Evolutionary conservation across 2,329 filamentous ascomycete genomes (phyloP), one percentile per base, ranked within the genome.

Genomic region (Diatrype stigma): DNA sequence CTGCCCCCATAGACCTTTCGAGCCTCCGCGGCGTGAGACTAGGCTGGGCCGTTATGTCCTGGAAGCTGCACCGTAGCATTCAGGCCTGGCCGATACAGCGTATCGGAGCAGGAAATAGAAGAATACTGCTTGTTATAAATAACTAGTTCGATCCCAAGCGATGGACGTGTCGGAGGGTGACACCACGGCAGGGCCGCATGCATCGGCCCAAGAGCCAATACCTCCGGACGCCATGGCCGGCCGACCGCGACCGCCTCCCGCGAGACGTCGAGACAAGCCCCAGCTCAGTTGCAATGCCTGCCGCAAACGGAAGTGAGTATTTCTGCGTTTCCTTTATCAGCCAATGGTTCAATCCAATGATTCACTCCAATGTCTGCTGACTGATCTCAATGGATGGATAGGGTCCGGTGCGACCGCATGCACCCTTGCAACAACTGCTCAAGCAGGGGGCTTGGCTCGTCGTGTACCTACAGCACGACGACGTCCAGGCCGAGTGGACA

Each of bases 391-490:
- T 40, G n/a, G 37, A 22, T 40, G n/a, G 37, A 22, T 40, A 65
- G 61, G 34, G 47, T 56, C 17, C 54, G 60, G 49, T 64, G 63
- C 21, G 61, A 66, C 46, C 56, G 63, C 12, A 51, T 51, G 45
- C 49, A 51, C 7, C 63, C 63, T 6, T 65, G 62, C 46, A 48
- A 34, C 11, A 60, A 48, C 14, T 66, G 62, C 46, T 50, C 52
- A 3, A 48, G 35, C 19, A 58, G 58, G 14, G 56, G 58, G 22
- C 42, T 57, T 7, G 46, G 47, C 22, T 42, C 40, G 4, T 19
- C 37, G 37, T 40, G 37, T 12, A 19, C 17, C 12, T 40, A 40
- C 49, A 38, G 12, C 12, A 28, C 46, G 16, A 17, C 37, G 12
- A 40, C 37, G 10, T 30, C 3, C 38, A 44, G 37, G 23, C 38